phyloP scores from a whole-genome alignment of 306 rosid genomes.

The Vigna reflexopilosa region DNA sequence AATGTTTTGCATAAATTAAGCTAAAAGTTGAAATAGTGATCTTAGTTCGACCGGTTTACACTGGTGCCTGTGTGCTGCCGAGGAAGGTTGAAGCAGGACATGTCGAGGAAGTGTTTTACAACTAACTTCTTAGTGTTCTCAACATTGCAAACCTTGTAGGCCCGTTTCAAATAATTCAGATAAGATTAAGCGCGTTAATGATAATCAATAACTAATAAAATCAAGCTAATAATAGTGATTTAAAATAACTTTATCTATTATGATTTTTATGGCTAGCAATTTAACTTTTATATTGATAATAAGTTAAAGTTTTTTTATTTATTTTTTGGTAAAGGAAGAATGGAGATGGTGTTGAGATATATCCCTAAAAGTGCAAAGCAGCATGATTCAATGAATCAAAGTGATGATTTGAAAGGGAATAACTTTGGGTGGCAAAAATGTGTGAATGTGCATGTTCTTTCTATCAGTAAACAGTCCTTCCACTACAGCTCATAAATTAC shows the following conservation, averaged over 20 bases:
- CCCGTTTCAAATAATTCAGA: not conserved
- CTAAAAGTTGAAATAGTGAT: not conserved
- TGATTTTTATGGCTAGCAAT: too few species aligned
- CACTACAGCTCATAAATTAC: not conserved
- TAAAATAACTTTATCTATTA: too few species aligned
- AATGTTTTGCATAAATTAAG: not conserved
- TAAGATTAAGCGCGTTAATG: not conserved
- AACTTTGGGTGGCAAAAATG: not conserved
- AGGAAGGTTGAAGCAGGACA: not conserved
- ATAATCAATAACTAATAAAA: not conserved
- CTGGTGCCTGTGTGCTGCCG: not conserved
- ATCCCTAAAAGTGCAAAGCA: not conserved
- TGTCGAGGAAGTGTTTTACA: not conserved
- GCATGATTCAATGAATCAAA: constrained; percentile 33
- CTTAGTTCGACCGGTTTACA: not conserved
- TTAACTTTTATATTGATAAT: too few species aligned
- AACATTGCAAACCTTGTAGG: not conserved
- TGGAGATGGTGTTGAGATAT: not conserved
- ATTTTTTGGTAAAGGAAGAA: not conserved
- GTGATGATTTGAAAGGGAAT: constrained; percentile 11
- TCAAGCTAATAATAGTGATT: too few species aligned
- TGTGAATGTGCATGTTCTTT: not conserved
- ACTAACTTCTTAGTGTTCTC: not conserved
- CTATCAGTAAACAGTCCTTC: not conserved
- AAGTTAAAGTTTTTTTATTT: too few species aligned